Base-by-base conservation (phyloP, 495 filamentous ascomycete species). In the Arthonia radiata region DNA sequence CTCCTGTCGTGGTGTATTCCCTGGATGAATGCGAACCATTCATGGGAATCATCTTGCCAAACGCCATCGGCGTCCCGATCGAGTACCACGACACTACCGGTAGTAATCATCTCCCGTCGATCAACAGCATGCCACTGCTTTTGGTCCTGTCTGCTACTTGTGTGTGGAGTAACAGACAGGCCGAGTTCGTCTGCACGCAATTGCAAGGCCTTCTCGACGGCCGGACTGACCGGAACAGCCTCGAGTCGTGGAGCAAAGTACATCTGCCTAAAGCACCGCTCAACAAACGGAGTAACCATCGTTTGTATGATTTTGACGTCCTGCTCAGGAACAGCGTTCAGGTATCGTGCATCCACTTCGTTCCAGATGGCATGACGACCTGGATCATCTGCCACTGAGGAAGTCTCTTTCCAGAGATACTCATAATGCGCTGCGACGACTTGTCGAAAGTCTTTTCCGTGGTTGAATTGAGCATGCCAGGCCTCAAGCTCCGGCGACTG, bases 1-100 rank as follows among this genome's bases (percentile, higher is more conserved):
- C n/a, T 19, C 26, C 56, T 43, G 1, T 11, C 29, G 18, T 24
- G 33, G 12, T 9, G 37, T 17, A 63, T 43, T 3, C 43, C 49
- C 31, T 74, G 68, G 2, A 81, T 64, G 27, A 69, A 71, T 4
- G 59, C 67, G 40, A 64, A 71, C 68, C 71, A 80, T 2, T 50
- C 26, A 7, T 38, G 29, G 13, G 39, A 38, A 6, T 48, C 37
- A 3, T 46, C 44, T 30, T 57, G 57, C 71, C 73, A 78, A n/a
- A 46, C 37, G 0, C 59, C 59, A 2, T 49, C 45, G n/a, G 33
- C 30, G 17, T 67, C 63, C 15, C 40, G 45, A 2, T 31, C 35
- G 1, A 67, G 37, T 3, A 43, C 45, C 11, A 71, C 41, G 3
- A 70, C 49, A 38, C 65, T 56, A 6, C 65, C 64, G 13, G 43